Conservation (phyloP, 495 filamentous ascomycete genomes). For the Tuber umbilicatum region DNA sequence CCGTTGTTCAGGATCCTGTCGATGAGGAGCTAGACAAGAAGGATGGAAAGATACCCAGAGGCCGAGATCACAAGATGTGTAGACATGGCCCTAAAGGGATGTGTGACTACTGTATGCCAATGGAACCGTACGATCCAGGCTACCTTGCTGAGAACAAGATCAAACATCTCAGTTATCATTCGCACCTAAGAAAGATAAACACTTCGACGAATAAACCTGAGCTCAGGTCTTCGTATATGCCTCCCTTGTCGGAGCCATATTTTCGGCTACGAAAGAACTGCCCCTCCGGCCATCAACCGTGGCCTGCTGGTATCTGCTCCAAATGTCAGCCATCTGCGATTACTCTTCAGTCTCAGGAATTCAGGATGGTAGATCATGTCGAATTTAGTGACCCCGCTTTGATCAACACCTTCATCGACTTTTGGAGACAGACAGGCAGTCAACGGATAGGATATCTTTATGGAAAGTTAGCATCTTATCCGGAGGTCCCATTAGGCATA, state of each 20-base stretch:
- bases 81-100: slow-evolving; percentile 92
- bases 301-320: slow-evolving; percentile 97
- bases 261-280: slow-evolving; percentile 84
- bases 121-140: slow-evolving; percentile 83
- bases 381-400: slow-evolving; percentile 79
- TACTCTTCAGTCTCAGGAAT: slow-evolving; percentile 85
- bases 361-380: slow-evolving; percentile 98
- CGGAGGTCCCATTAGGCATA: slow-evolving; percentile 83
- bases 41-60: slow-evolving; percentile 85
- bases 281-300: slow-evolving; percentile 83
- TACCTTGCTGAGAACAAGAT: slow-evolving; percentile 94
- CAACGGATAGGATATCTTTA: slow-evolving; percentile 89
- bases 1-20: slow-evolving; percentile 74
- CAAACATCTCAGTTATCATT: slow-evolving; percentile 95
- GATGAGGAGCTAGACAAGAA: slow-evolving; percentile 79
- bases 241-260: slow-evolving; percentile 87
- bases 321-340: slow-evolving; percentile 98
- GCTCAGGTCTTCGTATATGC: slow-evolving; percentile 85
- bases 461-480: slow-evolving; percentile 83
- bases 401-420: slow-evolving; percentile 80
- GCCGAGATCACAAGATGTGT: slow-evolving; percentile 78
- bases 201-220: slow-evolving; percentile 93
- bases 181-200: slow-evolving; percentile 89
- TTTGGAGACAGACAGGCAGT: slow-evolving; percentile 72
- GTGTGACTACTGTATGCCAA: slow-evolving; percentile 98